Evolutionary conservation across 2,329 filamentous ascomycete genomes (phyloP), one percentile per base, ranked within the genome.

Genomic region (Aspergillus intermedius): DNA sequence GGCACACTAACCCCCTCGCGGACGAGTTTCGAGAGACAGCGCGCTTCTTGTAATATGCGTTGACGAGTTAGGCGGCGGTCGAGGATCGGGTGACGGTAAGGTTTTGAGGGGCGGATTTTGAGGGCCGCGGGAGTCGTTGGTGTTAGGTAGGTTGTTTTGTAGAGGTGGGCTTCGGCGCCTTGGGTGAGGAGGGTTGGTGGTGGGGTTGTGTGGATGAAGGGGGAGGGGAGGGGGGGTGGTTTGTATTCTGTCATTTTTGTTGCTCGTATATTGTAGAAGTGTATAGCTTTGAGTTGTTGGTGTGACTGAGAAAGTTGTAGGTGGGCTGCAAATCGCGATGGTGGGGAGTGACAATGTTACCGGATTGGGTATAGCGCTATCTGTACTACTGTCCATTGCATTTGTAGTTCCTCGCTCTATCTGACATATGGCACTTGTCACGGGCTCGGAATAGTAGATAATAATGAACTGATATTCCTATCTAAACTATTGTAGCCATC

Each of bases 131-230:
- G 81, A 8, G 81, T 75, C 49, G 76, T 67, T 35, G 87, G 79
- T 1, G 78, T 67, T 47, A 96, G 83, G 72, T 88, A 94, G 48
- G 81, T 84, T 15, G 88, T 91, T 68, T 83, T 85, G 81, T 94
- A 97, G 64, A 98, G 82, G 56, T 91, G 88, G 51, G 88, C 91
- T 80, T 98, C 93, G 65, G 93, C 93, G 72, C 93, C 93, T 77
- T 97, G 93, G 49, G 88, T 85, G 59, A 97, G 81, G 62, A 95
- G 86, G 44, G 66, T 69, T 54, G 88, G 82, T 44, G 80, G 70
- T 58, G 81, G 74, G 53, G 79, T 74, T 65, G 80, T 79, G 73
- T 82, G 74, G 50, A 77, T 75, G 69, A 90, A 85, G 57, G 85
- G 78, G 30, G 75, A 69, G 34, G 85, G 85, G 53, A 88, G 82